Evolutionary conservation across 331 rosid species (phyloP).

Genomic region (Malus hybrid): DNA sequence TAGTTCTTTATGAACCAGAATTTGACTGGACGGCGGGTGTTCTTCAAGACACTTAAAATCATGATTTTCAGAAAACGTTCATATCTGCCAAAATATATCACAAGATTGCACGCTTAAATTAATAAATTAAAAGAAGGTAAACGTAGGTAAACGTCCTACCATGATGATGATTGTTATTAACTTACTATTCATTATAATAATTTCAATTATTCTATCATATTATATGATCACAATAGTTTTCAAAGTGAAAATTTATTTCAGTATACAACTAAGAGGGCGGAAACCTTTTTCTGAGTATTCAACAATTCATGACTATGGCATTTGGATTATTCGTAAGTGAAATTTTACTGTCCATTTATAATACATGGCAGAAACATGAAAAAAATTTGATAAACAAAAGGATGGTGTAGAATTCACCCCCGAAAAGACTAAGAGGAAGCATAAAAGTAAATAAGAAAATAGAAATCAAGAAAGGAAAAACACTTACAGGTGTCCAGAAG

Average conservation of each 20-base stretch:
- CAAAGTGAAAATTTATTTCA: neutral
- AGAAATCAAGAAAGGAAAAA: conserved; percentile 5
- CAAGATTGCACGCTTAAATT: neutral
- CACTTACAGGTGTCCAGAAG: conserved; percentile 98
- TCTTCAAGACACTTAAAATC: conserved; percentile 93
- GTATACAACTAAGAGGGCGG: neutral
- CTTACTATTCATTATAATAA: too few relatives aligned
- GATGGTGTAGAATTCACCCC: neutral
- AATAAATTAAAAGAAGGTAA: neutral
- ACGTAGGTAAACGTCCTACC: neutral
- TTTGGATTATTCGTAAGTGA: neutral
- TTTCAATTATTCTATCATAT: too few relatives aligned
- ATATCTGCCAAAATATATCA: conserved; percentile 54
- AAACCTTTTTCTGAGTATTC: neutral
- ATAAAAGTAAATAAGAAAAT: neutral
- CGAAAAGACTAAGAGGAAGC: neutral
- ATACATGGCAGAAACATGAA: neutral
- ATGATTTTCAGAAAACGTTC: conserved; percentile 94
- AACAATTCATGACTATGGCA: neutral
- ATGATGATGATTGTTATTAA: neutral
- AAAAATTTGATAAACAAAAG: neutral
- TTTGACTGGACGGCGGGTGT: conserved; percentile 86
- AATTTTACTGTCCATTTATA: neutral
- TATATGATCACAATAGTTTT: too few relatives aligned
- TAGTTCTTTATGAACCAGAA: conserved; percentile 99